Base-by-base conservation (phyloP, 2,329 filamentous ascomycete genomes). In the Epichloe gansuensis region DNA sequence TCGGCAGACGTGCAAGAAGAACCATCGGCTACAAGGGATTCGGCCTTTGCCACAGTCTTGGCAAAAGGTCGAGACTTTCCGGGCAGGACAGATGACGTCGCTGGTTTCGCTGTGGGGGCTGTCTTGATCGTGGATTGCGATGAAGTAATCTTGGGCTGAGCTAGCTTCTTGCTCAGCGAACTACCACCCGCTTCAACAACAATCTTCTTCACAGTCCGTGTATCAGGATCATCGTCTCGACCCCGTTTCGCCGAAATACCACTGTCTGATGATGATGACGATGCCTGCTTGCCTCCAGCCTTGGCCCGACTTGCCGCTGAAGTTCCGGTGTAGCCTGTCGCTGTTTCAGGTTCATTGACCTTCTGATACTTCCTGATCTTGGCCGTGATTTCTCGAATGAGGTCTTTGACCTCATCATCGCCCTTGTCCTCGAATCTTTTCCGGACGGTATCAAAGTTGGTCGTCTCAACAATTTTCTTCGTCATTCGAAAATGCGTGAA, bases 401-500 rank as follows among this genome's bases (percentile, higher is more conserved):
- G 68, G 4, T 74, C 74, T 59, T 83, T 83, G 47, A 80, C 77
- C 50, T 83, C 78, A 0, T 77, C 74, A 59, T 86, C 82, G 27
- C 80, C 83, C 59, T 80, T 65, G 60, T 79, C 82, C 54, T 74
- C 75, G 60, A 85, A 79, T 8, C 78, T 75, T 55, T 79, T 79
- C 41, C 81, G 74, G 15, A 86, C 76, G 51, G 77, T 80, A 53
- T 80, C 76, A 52, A 89, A 77, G 60, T 85, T 85, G 41, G 81
- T 77, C 54, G 77, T 81, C 57, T 82, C 77, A 42, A 81, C 68
- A 38, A 81, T 80, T 56, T 75, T 78, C 47, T 74, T 79, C 42
- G 82, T 74, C 53, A 82, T 83, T 38, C 76, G 80, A 53, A 81
- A 80, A 51, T 75, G 69, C 5, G 80, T 75, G 63, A 88, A 75